Evolutionary conservation across 495 filamentous ascomycete species (phyloP).

Genomic region (Trichoderma asperelloides): DNA sequence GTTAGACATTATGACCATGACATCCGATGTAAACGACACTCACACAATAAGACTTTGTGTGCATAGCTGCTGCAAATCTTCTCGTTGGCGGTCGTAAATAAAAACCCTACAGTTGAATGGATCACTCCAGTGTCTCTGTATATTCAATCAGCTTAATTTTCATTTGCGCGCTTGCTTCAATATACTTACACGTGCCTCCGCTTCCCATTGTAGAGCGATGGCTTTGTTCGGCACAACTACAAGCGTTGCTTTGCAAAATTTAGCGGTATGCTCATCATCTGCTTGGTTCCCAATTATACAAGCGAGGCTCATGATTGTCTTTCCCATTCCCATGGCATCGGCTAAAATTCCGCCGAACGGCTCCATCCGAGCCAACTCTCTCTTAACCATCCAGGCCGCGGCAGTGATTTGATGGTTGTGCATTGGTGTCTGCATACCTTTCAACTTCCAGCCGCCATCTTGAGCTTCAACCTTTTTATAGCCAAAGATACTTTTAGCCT

Average conservation of each 20-base stretch:
- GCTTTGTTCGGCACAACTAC: conserved; percentile 43
- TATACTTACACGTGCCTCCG: conserved; percentile 33
- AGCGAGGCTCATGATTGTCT: conserved; percentile 43
- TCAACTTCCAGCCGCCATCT: background rate
- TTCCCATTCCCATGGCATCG: conserved; percentile 60
- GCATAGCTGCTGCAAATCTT: background rate
- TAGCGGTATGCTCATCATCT: conserved; percentile 11
- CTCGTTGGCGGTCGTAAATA: background rate
- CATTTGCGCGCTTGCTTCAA: background rate
- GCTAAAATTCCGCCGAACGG: conserved; percentile 48
- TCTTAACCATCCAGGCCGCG: conserved; percentile 46
- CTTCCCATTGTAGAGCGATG: conserved; percentile 47
- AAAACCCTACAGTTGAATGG: background rate
- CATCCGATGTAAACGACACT: background rate
- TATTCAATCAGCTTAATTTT: conserved; percentile 12
- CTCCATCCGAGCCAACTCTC: conserved; percentile 33
- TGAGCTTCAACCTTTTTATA: background rate
- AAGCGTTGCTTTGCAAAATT: conserved; percentile 23
- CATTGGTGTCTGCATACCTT: conserved; percentile 38
- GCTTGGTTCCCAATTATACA: conserved; percentile 41
- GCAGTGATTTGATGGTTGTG: conserved; percentile 48
- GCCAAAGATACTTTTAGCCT: background rate
- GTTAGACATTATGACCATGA: background rate
- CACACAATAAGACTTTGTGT: conserved; percentile 18
- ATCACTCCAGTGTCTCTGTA: conserved; percentile 11